Base-by-base conservation (phyloP, 148 eudicot species). In the Rheum nobile region DNA sequence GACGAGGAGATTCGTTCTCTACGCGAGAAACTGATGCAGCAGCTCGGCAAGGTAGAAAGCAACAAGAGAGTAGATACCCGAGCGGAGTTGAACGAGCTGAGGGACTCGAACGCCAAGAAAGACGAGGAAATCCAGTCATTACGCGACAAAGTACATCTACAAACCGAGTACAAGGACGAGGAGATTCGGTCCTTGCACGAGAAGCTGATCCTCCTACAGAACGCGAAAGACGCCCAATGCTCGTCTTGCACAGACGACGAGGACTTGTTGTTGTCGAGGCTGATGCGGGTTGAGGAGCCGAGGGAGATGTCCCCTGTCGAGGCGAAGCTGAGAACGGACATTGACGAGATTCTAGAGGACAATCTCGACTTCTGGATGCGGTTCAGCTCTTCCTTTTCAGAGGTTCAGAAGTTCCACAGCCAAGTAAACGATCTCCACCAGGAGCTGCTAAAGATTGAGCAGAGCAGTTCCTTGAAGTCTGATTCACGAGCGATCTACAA, bases 311-410 rank as follows among this genome's bases (percentile, higher is more conserved):
- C 97, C 10, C 78, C 78, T 0, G 74, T 85, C 21, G 99, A 95
- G 75, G 92, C 87, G 57, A 90, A 84, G 75, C 85, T 95, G 19
- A 84, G 94, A 38, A 80, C 77, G 46, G 85, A 83, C 35, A 91
- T 95, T 5, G 93, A 91, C 76, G 86, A 90, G 50, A 77, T 95
- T 43, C 84, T 91, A 14, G 97, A 92, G 28, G 92, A 88, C 76
- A 91, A 92, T 72, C 78, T 95, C 74, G 96, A 88, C 54, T 90
- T 90, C 83, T 93, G 94, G 98, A 75, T 93, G 71, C 85, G 96
- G 57, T 91, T 95, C 77, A 91, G 97, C 77, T 78, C 84, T 38
- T 79, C 93, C 31, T 90, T 87, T 73, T 90, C 84, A 12, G 92
- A 92, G 79, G 74, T 95, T 29, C 89, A 87, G 72, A 95, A 92